Evolutionary conservation across 345 rosid species (phyloP), one percentile per base, ranked within the genome.

Genomic region (Citrus cavaleriei): DNA sequence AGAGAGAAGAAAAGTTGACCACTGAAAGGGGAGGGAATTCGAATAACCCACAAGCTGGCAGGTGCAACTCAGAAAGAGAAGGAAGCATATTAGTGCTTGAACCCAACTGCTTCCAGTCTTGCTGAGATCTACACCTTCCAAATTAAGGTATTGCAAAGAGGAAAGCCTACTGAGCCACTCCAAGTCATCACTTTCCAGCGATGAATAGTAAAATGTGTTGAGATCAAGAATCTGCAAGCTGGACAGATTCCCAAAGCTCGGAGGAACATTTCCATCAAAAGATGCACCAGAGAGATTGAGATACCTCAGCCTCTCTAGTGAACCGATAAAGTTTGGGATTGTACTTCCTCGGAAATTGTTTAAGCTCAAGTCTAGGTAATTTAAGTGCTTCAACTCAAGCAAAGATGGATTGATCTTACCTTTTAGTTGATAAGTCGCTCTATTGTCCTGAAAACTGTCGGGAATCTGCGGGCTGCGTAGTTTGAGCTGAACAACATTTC

Each of bases 401-500:
- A 40, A 35, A 70, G 42, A 24, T 24, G n/a, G 46, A 30, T 40
- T 46, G n/a, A 21, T 37, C 77, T 82, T 27, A 82, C 83, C 83
- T 18, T 73, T 49, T 32, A 72, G 21, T 32, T 37, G 27, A 34
- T 54, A 16, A 37, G 3, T 55, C 18, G 42, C 16, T 7, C 57
- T 76, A 77, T 81, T 83, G 46, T 55, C 82, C 19, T 78, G 76
- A 76, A 49, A 25, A 6, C 64, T 70, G 25, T 4, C 55, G n/a
- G 72, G 83, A 65, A 24, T 2, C 22, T 42, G 63, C 2, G 80
- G 82, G 73, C 80, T 84, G 49, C 70, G 72, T 38, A 89, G 92
- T 59, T 86, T 79, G 32, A 89, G 79, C 80, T 84, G 76, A 4
- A 71, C 3, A 30, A 89, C 87, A 13, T 19, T 84, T 14, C 85